These are phyloP conservation scores for Pulicaria dysenterica DNA, from an alignment of 129 eudicot species.

Conservation along the genomic window DNA sequence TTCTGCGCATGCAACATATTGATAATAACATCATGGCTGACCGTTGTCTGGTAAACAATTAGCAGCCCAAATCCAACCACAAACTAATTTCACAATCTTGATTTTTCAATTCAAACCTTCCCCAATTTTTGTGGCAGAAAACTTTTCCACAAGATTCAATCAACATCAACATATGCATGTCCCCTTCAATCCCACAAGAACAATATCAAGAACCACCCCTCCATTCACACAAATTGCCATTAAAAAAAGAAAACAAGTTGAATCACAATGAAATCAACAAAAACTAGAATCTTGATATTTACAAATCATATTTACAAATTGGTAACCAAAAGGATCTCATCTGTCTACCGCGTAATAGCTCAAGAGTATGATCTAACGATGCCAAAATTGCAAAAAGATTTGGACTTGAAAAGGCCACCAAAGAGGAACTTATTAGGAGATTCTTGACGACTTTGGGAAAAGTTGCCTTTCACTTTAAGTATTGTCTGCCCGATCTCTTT, in stretches of 20 bases:
- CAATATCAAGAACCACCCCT: not conserved
- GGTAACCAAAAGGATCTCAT: not conserved
- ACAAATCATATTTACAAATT: slow-evolving; percentile 8
- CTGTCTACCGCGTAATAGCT: slow-evolving; percentile 10
- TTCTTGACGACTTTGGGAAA: slow-evolving; percentile 60
- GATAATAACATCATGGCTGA: slow-evolving; percentile 30
- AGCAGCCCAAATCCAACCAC: slow-evolving; percentile 19
- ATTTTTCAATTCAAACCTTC: not conserved
- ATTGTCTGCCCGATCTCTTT: slow-evolving; percentile 87
- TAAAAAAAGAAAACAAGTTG: not conserved
- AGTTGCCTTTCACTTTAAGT: slow-evolving; percentile 72
- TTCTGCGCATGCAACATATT: slow-evolving; percentile 14
- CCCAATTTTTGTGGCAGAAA: slow-evolving; percentile 10
- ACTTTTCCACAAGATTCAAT: slow-evolving; percentile 3
- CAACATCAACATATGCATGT: slow-evolving; percentile 3
- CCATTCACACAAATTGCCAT: slow-evolving; percentile 21
- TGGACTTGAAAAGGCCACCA: slow-evolving; percentile 90
- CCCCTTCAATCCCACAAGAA: slow-evolving; percentile 9
- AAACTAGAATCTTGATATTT: slow-evolving; percentile 32
- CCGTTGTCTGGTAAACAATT: slow-evolving; percentile 22
- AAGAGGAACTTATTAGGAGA: slow-evolving; percentile 89
- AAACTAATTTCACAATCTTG: slow-evolving; percentile 6
- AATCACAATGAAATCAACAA: slow-evolving; percentile 24
- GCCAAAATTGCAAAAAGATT: slow-evolving; percentile 86
- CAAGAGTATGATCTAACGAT: slow-evolving; percentile 84